Base-by-base conservation (phyloP, 73 alveolate genomes). In the Paramecium caudatum region DNA sequence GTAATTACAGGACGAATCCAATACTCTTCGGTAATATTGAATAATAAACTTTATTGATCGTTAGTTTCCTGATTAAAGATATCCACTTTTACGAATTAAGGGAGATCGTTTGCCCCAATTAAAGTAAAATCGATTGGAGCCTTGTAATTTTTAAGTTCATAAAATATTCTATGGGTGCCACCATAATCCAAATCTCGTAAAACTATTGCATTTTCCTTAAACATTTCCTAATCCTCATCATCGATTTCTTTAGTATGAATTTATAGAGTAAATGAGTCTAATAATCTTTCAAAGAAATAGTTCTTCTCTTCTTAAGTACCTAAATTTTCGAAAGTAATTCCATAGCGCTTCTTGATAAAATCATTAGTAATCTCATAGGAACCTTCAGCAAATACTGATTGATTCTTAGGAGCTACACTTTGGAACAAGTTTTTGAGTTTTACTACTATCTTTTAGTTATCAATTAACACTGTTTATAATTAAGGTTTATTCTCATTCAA, bases 151-250 rank as follows among this genome's bases (percentile, higher is more conserved):
- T 74, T 37, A 27, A 43, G 30, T 21, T 37, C 88, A 43, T 19
- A 19, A 43, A 39, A 74, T 41, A 74, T 37, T 41, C 17, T 37
- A 21, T 37, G 17, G n/a, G 62, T 41, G 17, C 88, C 88, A 16
- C 69, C 88, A 74, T 21, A 45, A 74, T 74, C 55, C 5, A 39
- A 41, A 41, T 37, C 69, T 45, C 47, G 36, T 15, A 74, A 12
- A 17, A 16, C 3, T 9, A 74, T 41, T 3, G 36, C 61, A 74
- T 74, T 74, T 21, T 41, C 49, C 43, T 74, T 74, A n/a, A 27
- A 74, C 13, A 36, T 21, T 9, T 74, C 88, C 36, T 74, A 45
- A 74, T 74, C 88, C n/a, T 74, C 88, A 5, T 74, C 68, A 15
- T 74, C 88, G 19, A 74, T 21, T 0, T 23, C 32, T 43, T 36